phyloP scores from a whole-genome alignment of 768 basidiomycete genomes.

The Exidia glandulosa region DNA sequence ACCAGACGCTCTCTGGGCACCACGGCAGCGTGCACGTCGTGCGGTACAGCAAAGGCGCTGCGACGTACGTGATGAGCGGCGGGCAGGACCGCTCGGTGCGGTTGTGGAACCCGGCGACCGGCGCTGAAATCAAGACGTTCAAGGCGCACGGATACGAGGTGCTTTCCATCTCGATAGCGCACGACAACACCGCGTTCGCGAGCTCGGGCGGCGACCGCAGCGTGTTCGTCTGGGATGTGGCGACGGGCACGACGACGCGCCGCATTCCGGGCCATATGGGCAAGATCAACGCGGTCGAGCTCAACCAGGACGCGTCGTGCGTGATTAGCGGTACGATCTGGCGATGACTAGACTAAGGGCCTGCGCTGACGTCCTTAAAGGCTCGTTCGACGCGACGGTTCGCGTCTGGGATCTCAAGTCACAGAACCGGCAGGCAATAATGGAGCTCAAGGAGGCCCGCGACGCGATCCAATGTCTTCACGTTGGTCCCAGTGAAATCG shows the following conservation, averaged over 20 bases:
- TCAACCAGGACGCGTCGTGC: constrained; percentile 79
- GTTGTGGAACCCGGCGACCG: constrained; percentile 81
- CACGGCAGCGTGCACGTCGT: constrained; percentile 84
- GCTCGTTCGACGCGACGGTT: constrained; percentile 87
- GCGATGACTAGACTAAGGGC: not conserved
- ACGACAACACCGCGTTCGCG: constrained; percentile 90
- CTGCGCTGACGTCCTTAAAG: constrained; percentile 25
- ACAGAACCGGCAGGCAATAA: constrained; percentile 76
- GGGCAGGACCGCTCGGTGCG: constrained; percentile 84
- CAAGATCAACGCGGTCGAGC: constrained; percentile 82
- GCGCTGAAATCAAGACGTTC: constrained; percentile 86
- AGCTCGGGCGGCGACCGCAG: constrained; percentile 90
- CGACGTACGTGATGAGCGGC: constrained; percentile 86
- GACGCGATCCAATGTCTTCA: constrained; percentile 78
- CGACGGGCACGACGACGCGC: constrained; percentile 70
- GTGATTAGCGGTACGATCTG: constrained; percentile 68
- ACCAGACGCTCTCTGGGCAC: constrained; percentile 53
- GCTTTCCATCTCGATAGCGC: constrained; percentile 74
- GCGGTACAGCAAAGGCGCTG: constrained; percentile 80
- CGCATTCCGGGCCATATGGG: constrained; percentile 83
- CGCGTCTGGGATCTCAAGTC: constrained; percentile 87
- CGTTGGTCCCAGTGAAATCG: constrained; percentile 53
- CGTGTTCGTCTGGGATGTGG: constrained; percentile 94
- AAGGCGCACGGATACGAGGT: constrained; percentile 93
- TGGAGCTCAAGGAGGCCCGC: constrained; percentile 76